Evolutionary conservation across 2,329 filamentous ascomycete genomes (phyloP).

Genomic region (Exophiala viscosa): DNA sequence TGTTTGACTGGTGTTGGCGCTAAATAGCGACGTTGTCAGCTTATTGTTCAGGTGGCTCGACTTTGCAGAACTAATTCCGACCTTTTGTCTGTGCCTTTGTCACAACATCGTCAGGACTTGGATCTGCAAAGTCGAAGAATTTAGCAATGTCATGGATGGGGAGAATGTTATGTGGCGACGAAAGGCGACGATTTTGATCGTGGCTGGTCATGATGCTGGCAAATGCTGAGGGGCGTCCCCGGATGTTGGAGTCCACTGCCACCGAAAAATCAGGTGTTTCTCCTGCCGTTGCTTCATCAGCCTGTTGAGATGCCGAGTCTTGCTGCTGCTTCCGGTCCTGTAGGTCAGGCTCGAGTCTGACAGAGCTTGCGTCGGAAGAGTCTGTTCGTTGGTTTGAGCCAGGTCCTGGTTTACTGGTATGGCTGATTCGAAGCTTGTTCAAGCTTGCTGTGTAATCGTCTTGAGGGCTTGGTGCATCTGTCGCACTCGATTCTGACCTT

Average conservation of each 20-base stretch:
- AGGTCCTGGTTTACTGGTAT: constrained; percentile 1
- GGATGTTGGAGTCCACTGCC: constrained; percentile 10
- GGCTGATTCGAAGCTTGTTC: constrained; percentile 29
- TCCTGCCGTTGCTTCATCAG: not conserved
- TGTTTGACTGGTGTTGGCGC: constrained; percentile 37
- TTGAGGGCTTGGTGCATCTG: not conserved
- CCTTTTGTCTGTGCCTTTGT: constrained; percentile 84
- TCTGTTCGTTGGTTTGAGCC: not conserved
- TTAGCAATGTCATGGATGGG: constrained; percentile 29
- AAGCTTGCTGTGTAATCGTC: constrained; percentile 24
- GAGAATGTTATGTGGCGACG: constrained; percentile 6
- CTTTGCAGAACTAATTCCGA: constrained; percentile 38
- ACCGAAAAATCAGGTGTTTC: not conserved
- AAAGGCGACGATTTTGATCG: not conserved
- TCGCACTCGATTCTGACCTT: constrained; percentile 1
- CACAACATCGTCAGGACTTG: constrained; percentile 89
- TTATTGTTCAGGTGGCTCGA: constrained; percentile 34
- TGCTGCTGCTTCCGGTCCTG: not conserved
- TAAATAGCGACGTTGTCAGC: constrained; percentile 19
- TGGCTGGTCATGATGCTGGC: constrained; percentile 27
- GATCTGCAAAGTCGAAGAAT: constrained; percentile 66
- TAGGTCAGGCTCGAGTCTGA: not conserved
- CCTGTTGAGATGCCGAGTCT: not conserved
- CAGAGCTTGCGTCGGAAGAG: not conserved
- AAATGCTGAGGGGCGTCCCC: constrained; percentile 23